Percentiles rank a stretch among this genome's conserved stretches.
phyloP scores from a whole-genome alignment of 2,329 filamentous ascomycete genomes.

The Colletotrichum sp. region DNA sequence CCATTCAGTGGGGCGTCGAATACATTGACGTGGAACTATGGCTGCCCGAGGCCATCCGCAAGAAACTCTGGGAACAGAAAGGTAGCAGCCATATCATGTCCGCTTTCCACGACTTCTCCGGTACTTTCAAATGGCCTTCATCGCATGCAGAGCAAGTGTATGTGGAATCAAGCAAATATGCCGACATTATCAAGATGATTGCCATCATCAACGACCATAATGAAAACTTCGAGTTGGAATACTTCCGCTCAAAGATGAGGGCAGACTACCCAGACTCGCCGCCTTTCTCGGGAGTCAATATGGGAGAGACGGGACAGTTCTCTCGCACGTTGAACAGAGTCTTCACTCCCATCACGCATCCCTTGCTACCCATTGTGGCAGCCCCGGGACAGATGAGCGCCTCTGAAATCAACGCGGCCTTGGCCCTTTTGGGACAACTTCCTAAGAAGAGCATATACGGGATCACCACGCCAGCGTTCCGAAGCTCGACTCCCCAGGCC shows the following conservation, averaged over 20 bases:
- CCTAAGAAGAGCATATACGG: conserved; percentile 83
- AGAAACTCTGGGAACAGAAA: conserved; percentile 69
- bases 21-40: conserved; percentile 91
- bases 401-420: conserved; percentile 81
- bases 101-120: conserved; percentile 90
- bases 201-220: conserved; percentile 81
- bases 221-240: conserved; percentile 89
- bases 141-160: conserved; percentile 75
- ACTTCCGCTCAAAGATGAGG: conserved; percentile 81
- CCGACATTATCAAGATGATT: conserved; percentile 92
- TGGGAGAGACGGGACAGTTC: conserved; percentile 85
- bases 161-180: conserved; percentile 72
- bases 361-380: conserved; percentile 81
- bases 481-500: conserved; percentile 70
- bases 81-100: conserved; percentile 87
- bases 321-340: conserved; percentile 85
- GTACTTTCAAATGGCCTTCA: conserved; percentile 83
- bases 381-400: conserved; percentile 86
- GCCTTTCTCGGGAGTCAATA: conserved; percentile 83
- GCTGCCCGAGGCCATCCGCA: conserved; percentile 79
- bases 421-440: conserved; percentile 80
- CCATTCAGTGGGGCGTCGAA: conserved; percentile 88
- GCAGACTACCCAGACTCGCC: conserved; percentile 71
- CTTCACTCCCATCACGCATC: conserved; percentile 88
- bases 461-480: conserved; percentile 73